phyloP scores from a whole-genome alignment of 2,329 filamentous ascomycete genomes.

The Fusarium subtropicale region DNA sequence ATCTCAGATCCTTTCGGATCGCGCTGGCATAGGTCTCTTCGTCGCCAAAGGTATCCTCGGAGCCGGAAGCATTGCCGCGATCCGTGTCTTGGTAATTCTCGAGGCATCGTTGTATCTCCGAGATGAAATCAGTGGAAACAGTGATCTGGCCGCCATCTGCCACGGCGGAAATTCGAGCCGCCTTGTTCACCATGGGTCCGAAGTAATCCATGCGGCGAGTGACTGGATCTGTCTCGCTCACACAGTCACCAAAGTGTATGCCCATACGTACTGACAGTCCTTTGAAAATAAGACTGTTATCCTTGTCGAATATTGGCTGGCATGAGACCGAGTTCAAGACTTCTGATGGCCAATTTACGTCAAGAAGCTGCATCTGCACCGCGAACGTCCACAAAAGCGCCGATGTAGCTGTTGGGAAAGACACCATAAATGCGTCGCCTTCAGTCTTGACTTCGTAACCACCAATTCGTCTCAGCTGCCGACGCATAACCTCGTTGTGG shows the following conservation, averaged over 20 bases:
- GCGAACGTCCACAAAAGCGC: slow-evolving; percentile 97
- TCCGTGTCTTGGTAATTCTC: slow-evolving; percentile 91
- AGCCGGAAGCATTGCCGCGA: slow-evolving; percentile 73
- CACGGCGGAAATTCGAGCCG: slow-evolving; percentile 91
- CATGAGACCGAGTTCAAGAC: slow-evolving; percentile 89
- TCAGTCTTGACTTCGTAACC: slow-evolving; percentile 99
- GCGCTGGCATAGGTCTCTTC: slow-evolving; percentile 75
- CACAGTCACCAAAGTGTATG: slow-evolving; percentile 93
- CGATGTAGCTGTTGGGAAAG: slow-evolving; percentile 94
- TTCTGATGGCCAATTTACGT: slow-evolving; percentile 93
- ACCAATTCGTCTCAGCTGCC: slow-evolving; percentile 91
- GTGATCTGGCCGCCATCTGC: slow-evolving; percentile 98
- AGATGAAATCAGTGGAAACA: slow-evolving; percentile 96
- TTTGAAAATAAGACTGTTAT: slow-evolving; percentile 90
- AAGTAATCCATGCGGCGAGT: slow-evolving; percentile 99
- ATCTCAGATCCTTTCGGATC: slow-evolving; percentile 88
- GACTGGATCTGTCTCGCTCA: slow-evolving; percentile 95
- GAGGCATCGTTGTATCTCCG: slow-evolving; percentile 90
- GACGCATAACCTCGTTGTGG: slow-evolving; percentile 96
- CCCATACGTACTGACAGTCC: slow-evolving; percentile 97
- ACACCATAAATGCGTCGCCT: slow-evolving; percentile 99
- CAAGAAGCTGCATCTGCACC: slow-evolving; percentile 87
- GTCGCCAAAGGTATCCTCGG: slow-evolving; percentile 76
- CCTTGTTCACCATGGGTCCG: slow-evolving; percentile 98
- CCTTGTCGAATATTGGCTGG: slow-evolving; percentile 83